phyloP scores from a whole-genome alignment of 768 basidiomycete species.

The Tylopilus sp. region DNA sequence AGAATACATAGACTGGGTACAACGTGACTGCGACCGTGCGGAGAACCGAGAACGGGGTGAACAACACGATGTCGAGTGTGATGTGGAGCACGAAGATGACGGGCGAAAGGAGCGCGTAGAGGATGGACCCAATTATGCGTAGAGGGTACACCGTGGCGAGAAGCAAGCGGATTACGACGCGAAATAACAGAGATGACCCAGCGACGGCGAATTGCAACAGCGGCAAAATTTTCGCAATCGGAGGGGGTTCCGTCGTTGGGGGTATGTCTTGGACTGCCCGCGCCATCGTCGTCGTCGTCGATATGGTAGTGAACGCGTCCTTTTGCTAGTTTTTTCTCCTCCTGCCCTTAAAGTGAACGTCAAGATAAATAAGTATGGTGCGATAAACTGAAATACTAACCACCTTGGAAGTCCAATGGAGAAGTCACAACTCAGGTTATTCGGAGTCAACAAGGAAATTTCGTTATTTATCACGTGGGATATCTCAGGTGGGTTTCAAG shows the following conservation, averaged over 20 bases:
- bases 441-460: background rate
- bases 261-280: background rate
- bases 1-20: conserved; percentile 56
- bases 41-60: conserved; percentile 42
- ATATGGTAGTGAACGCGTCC: conserved; percentile 4
- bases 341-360: background rate
- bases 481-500: too few relatives aligned
- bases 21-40: conserved; percentile 40
- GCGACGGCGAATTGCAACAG: conserved; percentile 10
- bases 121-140: conserved; percentile 22
- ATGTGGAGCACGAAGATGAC: conserved; percentile 41
- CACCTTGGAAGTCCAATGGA: background rate
- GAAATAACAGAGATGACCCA: conserved; percentile 13
- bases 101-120: conserved; percentile 47
- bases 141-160: conserved; percentile 17
- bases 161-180: conserved; percentile 9
- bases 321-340: background rate
- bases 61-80: conserved; percentile 39
- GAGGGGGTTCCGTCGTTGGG: conserved; percentile 13
- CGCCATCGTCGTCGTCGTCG: conserved; percentile 4
- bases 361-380: background rate
- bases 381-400: conserved; percentile 1
- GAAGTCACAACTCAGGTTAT: background rate
- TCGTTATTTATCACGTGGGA: background rate
- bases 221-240: conserved; percentile 25